A percentile compares a stretch with the other conserved stretches of the same genome.
These are phyloP conservation scores for Centella asiatica DNA, from an alignment of 129 eudicot species.

Conservation along the genomic window DNA sequence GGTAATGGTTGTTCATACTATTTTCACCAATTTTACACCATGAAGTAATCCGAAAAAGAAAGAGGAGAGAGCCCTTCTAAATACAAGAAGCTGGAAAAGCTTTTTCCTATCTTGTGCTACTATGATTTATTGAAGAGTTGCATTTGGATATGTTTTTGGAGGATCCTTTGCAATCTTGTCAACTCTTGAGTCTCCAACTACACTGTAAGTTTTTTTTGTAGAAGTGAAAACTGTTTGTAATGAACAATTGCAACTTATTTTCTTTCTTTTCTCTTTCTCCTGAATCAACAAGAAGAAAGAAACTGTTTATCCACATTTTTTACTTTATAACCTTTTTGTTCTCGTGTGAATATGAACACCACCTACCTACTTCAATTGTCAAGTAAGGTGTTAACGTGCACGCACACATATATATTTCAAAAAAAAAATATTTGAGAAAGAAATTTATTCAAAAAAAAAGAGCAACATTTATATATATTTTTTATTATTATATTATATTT, in stretches of 20 bases:
- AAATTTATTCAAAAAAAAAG: no score
- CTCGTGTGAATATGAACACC: no score
- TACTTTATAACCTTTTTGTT: no score
- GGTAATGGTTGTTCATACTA: neutral
- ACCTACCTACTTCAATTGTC: no score
- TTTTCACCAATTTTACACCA: neutral
- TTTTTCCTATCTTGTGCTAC: slow-evolving; percentile 7
- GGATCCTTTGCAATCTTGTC: slow-evolving; percentile 15
- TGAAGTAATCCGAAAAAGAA: neutral
- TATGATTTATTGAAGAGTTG: neutral
- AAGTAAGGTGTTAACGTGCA: no score
- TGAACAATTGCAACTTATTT: neutral
- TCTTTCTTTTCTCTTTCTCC: no score
- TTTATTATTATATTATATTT: no score
- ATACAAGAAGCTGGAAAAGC: slow-evolving; percentile 1
- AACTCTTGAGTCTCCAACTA: neutral
- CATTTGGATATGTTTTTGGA: slow-evolving; percentile 16
- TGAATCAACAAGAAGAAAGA: no score
- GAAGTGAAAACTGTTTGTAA: slow-evolving; percentile 4
- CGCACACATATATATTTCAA: no score
- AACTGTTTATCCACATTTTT: no score
- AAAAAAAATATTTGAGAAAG: no score
- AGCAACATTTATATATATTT: no score
- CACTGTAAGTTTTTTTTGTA: neutral
- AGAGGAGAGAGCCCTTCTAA: neutral